Percentiles rank a stretch among this genome's conserved stretches.
phyloP scores from a whole-genome alignment of 2,329 filamentous ascomycete genomes.

The Pseudopithomyces chartarum region DNA sequence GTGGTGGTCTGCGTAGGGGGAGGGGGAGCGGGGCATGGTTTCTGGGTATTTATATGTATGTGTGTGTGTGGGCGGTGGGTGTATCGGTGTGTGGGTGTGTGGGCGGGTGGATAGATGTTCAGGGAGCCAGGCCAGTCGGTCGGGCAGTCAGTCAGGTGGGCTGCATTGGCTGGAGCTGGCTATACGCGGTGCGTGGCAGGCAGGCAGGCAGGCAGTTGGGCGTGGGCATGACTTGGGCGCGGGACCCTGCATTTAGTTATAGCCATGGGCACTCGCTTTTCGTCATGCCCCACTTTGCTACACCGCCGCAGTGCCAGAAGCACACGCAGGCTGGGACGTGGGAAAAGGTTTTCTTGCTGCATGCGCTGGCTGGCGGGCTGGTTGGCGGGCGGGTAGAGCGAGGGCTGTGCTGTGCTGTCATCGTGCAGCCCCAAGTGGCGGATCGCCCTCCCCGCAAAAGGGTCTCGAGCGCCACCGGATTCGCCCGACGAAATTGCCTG shows the following conservation, averaged over 20 bases:
- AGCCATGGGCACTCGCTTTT: background rate
- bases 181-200: conserved; percentile 3
- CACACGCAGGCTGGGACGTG: conserved; percentile 3
- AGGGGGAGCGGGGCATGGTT: conserved; percentile 5
- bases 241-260: conserved; percentile 1
- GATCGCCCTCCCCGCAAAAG: background rate
- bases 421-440: conserved; percentile 5
- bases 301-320: background rate
- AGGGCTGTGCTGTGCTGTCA: conserved; percentile 8
- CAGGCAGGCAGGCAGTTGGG: too few species aligned
- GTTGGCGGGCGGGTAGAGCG: background rate
- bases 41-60: too few species aligned
- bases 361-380: too few species aligned
- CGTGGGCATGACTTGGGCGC: conserved; percentile 3
- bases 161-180: too few species aligned
- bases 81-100: background rate
- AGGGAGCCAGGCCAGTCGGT: too few species aligned
- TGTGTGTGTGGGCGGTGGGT: too few species aligned
- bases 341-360: too few species aligned
- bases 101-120: background rate
- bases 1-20: background rate
- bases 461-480: background rate
- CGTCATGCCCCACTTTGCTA: conserved; percentile 4
- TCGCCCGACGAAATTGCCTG: background rate
- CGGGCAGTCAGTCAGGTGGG: too few species aligned